Base-by-base conservation (phyloP, 305 asterid genomes). In the Andrographis paniculata region DNA sequence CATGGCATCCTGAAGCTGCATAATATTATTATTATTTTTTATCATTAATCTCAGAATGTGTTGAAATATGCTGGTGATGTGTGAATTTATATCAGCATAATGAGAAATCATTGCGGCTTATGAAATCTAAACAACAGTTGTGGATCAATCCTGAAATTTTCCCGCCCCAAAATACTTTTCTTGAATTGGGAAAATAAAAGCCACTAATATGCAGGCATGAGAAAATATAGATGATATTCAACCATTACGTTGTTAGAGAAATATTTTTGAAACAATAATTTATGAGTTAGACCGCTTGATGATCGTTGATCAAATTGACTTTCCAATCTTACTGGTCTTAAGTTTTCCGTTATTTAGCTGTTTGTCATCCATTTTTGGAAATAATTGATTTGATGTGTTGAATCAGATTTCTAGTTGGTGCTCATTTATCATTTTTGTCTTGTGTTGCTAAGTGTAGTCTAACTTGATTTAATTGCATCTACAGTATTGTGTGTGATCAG, bases 1-100 rank as follows among this genome's bases (percentile, higher is more conserved):
- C 17, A 22, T 14, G 50, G 51, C 45, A 45, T 16, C 41, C 47
- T n/a, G n/a, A n/a, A 24, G 48, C 20, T 53, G 42, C 22, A 42
- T 31, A 21, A 42, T 37, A 36, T 20, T n/a, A n/a, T n/a, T n/a
- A n/a, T n/a, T n/a, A n/a, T n/a, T n/a, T n/a, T n/a, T n/a, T n/a
- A n/a, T n/a, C n/a, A n/a, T n/a, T n/a, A n/a, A 36, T 55, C 59
- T 63, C 20, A 12, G 28, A n/a, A 46, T 39, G 8, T 56, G 57
- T 52, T 2, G n/a, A 16, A 31, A 35, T 63, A 20, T 52, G 63
- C 21, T 50, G 42, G 27, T 62, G 38, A 52, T 46, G 55, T 10
- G 22, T 39, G 35, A 40, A n/a, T n/a, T n/a, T 35, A 52, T 35
- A 28, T 36, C 36, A 40, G 46, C 49, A 31, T 41, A 37, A 33